Percentiles rank a stretch among this genome's conserved stretches.
These are phyloP conservation scores for Eimeria falciformis DNA, from an alignment of 169 alveolate species.

Conservation along the genomic window DNA sequence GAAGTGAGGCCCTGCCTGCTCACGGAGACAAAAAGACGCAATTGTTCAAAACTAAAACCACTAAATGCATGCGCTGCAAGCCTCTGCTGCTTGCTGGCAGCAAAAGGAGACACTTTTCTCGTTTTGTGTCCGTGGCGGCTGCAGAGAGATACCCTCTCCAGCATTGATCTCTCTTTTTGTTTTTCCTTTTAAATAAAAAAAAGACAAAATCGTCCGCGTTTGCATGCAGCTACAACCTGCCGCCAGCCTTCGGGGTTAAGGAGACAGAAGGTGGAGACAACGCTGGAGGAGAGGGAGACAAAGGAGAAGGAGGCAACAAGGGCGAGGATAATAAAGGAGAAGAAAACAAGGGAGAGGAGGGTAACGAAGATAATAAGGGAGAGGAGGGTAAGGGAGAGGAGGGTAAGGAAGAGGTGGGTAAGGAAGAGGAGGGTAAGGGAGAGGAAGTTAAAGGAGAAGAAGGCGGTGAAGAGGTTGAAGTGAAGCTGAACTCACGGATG, in stretches of 20 bases:
- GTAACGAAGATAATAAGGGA: background rate
- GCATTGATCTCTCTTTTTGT: background rate
- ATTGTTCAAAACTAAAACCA: background rate
- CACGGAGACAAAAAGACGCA: background rate
- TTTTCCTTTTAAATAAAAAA: background rate
- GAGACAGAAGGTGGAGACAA: background rate
- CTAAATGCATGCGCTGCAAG: constrained; percentile 5
- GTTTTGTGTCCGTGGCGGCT: background rate
- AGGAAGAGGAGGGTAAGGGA: too few relatives aligned
- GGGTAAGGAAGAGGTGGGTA: too few relatives aligned
- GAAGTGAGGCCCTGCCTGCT: background rate
- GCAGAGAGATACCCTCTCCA: background rate
- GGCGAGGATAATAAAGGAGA: too few relatives aligned
- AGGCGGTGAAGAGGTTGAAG: too few relatives aligned
- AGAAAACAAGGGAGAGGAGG: too few relatives aligned
- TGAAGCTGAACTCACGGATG: too few relatives aligned
- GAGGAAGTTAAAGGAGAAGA: too few relatives aligned
- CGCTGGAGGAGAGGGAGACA: background rate
- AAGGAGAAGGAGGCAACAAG: too few relatives aligned
- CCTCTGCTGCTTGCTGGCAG: background rate
- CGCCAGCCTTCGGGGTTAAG: constrained; percentile 7
- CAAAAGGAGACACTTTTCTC: background rate
- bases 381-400: background rate
- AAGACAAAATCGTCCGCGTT: too few relatives aligned
- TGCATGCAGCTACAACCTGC: background rate